A percentile compares a stretch with the other conserved stretches of the same genome.
Evolutionary conservation across 2,329 filamentous ascomycete genomes (phyloP).

Genomic region (Aureobasidium sp.): DNA sequence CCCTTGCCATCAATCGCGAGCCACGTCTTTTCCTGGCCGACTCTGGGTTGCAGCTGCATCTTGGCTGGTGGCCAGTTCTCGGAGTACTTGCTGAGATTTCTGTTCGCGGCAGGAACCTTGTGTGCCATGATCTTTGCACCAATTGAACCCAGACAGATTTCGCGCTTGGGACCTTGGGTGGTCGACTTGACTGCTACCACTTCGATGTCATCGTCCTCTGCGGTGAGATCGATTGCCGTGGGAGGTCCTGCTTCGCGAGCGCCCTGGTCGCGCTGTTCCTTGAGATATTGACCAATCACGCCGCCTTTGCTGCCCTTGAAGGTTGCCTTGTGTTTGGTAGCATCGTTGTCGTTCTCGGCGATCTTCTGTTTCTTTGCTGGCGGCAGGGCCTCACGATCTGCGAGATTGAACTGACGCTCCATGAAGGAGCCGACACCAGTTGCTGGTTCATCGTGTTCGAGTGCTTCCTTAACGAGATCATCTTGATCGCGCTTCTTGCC

Average conservation of each 20-base stretch:
- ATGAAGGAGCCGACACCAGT: constrained; percentile 49
- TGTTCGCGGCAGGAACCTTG: constrained; percentile 15
- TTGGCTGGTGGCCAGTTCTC: constrained; percentile 1
- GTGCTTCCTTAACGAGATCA: background rate
- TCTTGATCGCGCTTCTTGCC: background rate
- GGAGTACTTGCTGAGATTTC: constrained; percentile 55
- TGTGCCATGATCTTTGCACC: constrained; percentile 16
- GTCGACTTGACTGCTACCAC: constrained; percentile 16
- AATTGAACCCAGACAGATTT: constrained; percentile 17
- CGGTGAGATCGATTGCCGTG: constrained; percentile 43
- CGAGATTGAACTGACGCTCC: constrained; percentile 67
- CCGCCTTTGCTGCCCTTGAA: constrained; percentile 44
- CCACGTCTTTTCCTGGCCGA: constrained; percentile 48
- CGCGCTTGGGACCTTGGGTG: constrained; percentile 10
- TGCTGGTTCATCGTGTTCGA: constrained; percentile 17
- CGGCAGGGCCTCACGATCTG: constrained; percentile 54
- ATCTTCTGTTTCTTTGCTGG: constrained; percentile 21
- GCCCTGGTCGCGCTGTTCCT: constrained; percentile 47
- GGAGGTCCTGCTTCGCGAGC: constrained; percentile 22
- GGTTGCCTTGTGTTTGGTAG: constrained; percentile 34
- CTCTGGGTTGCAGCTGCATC: constrained; percentile 40
- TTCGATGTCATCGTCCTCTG: constrained; percentile 28
- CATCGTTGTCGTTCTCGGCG: constrained; percentile 18
- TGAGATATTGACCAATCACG: constrained; percentile 55
- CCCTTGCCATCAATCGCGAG: constrained; percentile 65